These are phyloP conservation scores for Solanum etuberosum DNA, from an alignment of 257 asterid genomes.

Conservation along the genomic window DNA sequence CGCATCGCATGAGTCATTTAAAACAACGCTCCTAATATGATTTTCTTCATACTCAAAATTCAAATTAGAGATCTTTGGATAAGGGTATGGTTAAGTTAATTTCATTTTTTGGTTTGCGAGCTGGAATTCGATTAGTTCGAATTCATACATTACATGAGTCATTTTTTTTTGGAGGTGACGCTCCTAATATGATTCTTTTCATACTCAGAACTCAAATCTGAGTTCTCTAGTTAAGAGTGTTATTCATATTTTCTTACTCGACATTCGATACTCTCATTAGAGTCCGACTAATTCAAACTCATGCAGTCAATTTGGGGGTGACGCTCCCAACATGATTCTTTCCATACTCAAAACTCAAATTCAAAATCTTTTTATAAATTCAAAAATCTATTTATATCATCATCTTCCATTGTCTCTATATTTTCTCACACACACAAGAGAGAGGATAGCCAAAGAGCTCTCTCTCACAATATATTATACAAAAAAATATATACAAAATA, in stretches of 20 bases:
- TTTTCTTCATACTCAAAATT: background rate
- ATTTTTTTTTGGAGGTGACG: background rate
- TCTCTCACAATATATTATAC: background rate
- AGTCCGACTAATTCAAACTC: background rate
- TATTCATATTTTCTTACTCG: background rate
- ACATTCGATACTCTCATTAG: background rate
- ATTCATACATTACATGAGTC: no score
- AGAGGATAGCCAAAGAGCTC: background rate
- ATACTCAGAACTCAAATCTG: no score
- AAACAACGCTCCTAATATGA: accelerated
- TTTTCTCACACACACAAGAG: background rate
- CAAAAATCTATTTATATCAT: background rate
- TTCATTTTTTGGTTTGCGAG: background rate
- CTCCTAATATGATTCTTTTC: no score
- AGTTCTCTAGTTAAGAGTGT: background rate
- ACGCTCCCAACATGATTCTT: background rate
- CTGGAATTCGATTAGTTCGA: no score
- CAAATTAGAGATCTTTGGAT: background rate
- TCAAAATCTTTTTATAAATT: background rate
- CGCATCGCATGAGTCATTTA: background rate
- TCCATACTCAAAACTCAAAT: no score
- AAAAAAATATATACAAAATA: background rate
- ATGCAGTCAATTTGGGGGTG: background rate
- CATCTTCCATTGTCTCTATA: background rate
- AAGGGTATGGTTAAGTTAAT: background rate